These are phyloP conservation scores for Dendrobium catenatum DNA, from an alignment of 106 monocot species.

Conservation along the genomic window DNA sequence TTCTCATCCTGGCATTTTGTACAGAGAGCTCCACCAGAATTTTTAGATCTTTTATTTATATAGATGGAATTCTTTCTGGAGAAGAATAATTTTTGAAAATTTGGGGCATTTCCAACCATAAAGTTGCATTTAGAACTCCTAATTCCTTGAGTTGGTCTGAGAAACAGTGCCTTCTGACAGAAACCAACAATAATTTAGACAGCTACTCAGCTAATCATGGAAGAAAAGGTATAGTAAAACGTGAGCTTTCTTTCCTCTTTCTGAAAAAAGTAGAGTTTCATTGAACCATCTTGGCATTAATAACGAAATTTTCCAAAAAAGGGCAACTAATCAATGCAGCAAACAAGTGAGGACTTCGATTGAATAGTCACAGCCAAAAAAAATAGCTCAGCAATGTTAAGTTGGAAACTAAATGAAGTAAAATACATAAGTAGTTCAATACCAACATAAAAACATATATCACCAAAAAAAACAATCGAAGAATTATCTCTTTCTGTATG, in stretches of 20 bases:
- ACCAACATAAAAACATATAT: not conserved
- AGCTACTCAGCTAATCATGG: not conserved
- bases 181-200: conserved; percentile 3
- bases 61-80: conserved; percentile 20
- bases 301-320: not conserved
- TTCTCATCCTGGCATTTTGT: conserved; percentile 63
- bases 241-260: not conserved
- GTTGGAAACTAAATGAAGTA: not conserved
- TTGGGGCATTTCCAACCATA: conserved; percentile 37
- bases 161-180: conserved; percentile 41
- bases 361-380: not conserved
- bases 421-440: not conserved
- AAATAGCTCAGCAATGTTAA: not conserved
- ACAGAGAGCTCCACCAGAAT: conserved; percentile 44
- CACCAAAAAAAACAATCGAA: not conserved
- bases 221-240: not conserved
- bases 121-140: conserved; percentile 64
- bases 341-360: not conserved
- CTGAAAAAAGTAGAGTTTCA: not conserved
- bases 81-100: conserved; percentile 40
- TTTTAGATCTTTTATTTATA: conserved; percentile 26
- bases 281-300: not conserved
- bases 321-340: not conserved
- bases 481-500: not conserved
- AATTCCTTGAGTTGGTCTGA: conserved; percentile 37